These are phyloP conservation scores for Gossypium arboreum DNA, from an alignment of 345 rosid species.

Conservation along the genomic window DNA sequence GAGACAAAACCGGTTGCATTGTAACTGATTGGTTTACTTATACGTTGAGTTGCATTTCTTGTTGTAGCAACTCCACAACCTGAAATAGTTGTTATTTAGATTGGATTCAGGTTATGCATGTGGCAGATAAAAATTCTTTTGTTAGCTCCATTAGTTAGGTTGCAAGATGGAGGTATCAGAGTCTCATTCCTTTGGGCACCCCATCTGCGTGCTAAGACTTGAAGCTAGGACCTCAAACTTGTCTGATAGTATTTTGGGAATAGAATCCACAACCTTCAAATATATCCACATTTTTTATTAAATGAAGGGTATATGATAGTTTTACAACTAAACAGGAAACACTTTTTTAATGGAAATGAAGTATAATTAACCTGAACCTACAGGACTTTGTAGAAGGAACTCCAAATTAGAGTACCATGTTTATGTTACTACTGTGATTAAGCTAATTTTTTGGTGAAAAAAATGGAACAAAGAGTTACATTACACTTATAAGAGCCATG, in stretches of 20 bases:
- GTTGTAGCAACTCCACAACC: background rate
- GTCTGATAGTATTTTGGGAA: background rate
- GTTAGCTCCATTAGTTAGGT: background rate
- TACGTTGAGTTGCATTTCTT: background rate
- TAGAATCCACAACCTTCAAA: slow-evolving; percentile 8
- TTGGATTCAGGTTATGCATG: background rate
- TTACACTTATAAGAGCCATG: background rate
- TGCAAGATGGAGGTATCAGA: background rate
- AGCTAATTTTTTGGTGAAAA: background rate
- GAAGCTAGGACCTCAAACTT: background rate
- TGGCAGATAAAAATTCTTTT: background rate
- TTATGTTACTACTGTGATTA: background rate
- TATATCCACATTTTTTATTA: background rate
- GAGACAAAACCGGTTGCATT: background rate
- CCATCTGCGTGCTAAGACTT: background rate
- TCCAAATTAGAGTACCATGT: background rate
- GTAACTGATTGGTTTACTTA: background rate
- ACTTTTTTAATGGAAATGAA: background rate
- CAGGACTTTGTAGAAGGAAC: background rate
- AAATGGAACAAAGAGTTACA: background rate
- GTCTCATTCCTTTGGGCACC: background rate
- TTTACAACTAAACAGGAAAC: background rate
- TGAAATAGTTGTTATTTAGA: background rate
- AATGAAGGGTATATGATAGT: background rate
- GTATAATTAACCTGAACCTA: background rate